Evolutionary conservation across 2,329 filamentous ascomycete species (phyloP), one percentile per base, ranked within the genome.

Genomic region (Ascochyta rabiei): DNA sequence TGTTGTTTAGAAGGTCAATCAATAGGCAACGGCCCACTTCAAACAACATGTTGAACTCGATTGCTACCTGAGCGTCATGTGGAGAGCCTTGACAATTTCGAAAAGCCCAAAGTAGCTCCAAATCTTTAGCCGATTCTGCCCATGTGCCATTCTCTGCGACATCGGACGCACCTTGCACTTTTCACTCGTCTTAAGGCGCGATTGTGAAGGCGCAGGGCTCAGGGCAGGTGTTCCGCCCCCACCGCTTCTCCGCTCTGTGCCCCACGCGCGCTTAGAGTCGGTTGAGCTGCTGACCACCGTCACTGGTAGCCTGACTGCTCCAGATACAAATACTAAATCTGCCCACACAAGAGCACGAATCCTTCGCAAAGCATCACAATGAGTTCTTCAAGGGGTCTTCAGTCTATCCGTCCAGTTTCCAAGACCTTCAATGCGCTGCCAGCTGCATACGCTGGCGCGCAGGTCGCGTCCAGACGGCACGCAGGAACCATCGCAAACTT

Each of bases 401-500:
- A 71, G 55, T 61, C 71, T 26, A 52, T 74, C 43, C 59, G 66
- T 37, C 63, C 68, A 31, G 62, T 66, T 26, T 66, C 68, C 43
- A 71, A 57, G 52, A 63, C 68, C 19, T 41, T 73, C 58, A 64
- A 59, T 24, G 60, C 57, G 33, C 51, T 66, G 41, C 59, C 63
- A 23, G 57, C 60, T 45, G 63, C 65, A 34, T 62, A 54, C 54
- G 61, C 65, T 51, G 61, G 66, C 46, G 61, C 63, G 37, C 64
- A 63, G 46, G 49, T 63, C 26, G 62, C 63, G 31, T 64, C 68
- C 31, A 67, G 64, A 60, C 61, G 73, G 62, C 64, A 68, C 49
- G 67, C 72, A 59, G 77, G 87, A 53, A 89, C 86, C 7, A 81
- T 96, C 61, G 93, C 92, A 44, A 83, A 86, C 57, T 98, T 97